Evolutionary conservation across 2,329 filamentous ascomycete genomes (phyloP).

Genomic region (Monilinia vaccinii-corymbosi): DNA sequence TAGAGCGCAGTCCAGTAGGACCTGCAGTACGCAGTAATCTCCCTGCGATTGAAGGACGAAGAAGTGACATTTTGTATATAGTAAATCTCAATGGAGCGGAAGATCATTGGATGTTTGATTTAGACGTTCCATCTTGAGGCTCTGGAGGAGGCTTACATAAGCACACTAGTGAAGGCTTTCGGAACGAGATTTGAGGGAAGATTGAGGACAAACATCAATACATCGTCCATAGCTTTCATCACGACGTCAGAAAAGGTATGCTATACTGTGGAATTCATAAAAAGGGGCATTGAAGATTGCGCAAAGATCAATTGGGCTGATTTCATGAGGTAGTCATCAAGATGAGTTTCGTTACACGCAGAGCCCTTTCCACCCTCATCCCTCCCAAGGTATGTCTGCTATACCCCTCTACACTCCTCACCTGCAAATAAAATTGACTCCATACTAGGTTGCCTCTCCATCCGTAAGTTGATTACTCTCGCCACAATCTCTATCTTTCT

Average conservation of each 20-base stretch:
- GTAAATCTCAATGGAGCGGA: conserved; percentile 9
- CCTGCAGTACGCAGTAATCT: conserved; percentile 42
- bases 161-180: conserved; percentile 16
- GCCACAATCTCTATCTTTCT: not conserved
- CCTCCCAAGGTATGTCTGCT: conserved; percentile 77
- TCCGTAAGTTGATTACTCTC: conserved; percentile 24
- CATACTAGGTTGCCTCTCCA: conserved; percentile 29
- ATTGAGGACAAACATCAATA: conserved; percentile 15
- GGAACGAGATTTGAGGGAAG: conserved; percentile 16
- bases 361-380: conserved; percentile 95
- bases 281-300: not conserved
- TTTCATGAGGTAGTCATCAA: conserved; percentile 37
- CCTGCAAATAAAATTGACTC: conserved; percentile 11
- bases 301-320: conserved; percentile 28
- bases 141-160: conserved; percentile 16
- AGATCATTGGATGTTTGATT: not conserved
- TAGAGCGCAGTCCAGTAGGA: conserved; percentile 29
- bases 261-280: not conserved
- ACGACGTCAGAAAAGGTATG: conserved; percentile 28
- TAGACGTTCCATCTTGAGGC: conserved; percentile 10
- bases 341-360: conserved; percentile 89
- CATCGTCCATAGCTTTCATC: conserved; percentile 16
- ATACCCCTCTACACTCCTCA: not conserved
- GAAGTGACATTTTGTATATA: conserved; percentile 50
- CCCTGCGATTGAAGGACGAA: conserved; percentile 47